Conservation (phyloP, 2,329 filamentous ascomycete species). For the Fusarium domesticum region DNA sequence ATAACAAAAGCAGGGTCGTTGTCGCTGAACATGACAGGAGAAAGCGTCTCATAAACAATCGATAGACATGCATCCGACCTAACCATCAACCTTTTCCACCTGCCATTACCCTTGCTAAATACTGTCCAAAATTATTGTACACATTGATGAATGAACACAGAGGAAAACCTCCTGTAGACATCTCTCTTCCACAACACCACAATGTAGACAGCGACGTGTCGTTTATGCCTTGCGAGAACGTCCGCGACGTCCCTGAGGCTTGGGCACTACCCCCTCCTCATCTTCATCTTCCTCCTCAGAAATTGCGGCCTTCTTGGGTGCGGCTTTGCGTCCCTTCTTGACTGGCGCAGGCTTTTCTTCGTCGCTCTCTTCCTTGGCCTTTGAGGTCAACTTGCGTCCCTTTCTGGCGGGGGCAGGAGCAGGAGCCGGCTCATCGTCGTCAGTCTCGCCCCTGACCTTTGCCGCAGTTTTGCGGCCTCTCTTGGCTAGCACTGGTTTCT, state of each 20-base stretch:
- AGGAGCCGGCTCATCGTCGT: constrained; percentile 18
- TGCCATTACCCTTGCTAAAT: not conserved
- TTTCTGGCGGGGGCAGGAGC: constrained; percentile 30
- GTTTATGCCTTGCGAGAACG: constrained; percentile 26
- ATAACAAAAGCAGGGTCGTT: too few species aligned
- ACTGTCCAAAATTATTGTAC: not conserved
- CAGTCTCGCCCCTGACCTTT: constrained; percentile 5
- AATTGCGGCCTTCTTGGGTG: constrained; percentile 14
- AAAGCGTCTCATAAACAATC: not conserved
- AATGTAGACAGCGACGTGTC: too few species aligned
- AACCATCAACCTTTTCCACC: not conserved
- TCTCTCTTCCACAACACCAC: not conserved
- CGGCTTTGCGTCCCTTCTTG: constrained; percentile 12
- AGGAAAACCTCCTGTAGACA: not conserved
- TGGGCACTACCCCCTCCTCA: constrained; percentile 26
- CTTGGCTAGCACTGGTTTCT: constrained; percentile 9
- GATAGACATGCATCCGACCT: not conserved
- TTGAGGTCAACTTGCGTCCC: constrained; percentile 6
- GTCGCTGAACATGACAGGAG: not conserved
- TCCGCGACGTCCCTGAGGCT: constrained; percentile 23
- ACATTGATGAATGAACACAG: not conserved
- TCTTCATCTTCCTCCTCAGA: constrained; percentile 16
- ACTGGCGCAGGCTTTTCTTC: constrained; percentile 8
- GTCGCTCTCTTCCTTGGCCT: constrained; percentile 18
- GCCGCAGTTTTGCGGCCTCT: constrained; percentile 10